Evolutionary conservation across 2,329 filamentous ascomycete genomes (phyloP).

Genomic region (Fusarium bulbicola): DNA sequence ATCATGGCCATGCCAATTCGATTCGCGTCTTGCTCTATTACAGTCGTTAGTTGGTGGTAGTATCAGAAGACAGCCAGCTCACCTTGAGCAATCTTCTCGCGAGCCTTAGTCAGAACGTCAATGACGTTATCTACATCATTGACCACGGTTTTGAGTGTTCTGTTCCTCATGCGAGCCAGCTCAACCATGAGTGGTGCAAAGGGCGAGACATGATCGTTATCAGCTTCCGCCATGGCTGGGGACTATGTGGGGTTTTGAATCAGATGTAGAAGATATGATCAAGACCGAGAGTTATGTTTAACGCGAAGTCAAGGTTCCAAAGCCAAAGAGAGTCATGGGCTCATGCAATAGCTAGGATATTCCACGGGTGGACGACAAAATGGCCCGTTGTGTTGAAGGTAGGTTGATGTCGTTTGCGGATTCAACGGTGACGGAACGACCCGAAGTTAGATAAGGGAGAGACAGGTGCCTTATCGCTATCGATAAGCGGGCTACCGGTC

Average conservation of each 20-base stretch:
- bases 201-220: conserved; percentile 52
- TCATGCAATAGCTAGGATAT: conserved; percentile 4
- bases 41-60: conserved; percentile 20
- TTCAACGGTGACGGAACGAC: conserved; percentile 20
- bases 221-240: conserved; percentile 47
- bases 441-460: conserved; percentile 24
- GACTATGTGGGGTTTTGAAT: neutral
- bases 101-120: conserved; percentile 75
- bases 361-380: conserved; percentile 7
- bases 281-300: neutral
- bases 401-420: conserved; percentile 35
- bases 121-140: conserved; percentile 86
- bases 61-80: neutral
- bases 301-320: neutral
- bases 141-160: conserved; percentile 74
- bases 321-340: neutral
- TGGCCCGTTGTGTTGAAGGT: conserved; percentile 13
- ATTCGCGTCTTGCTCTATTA: conserved; percentile 53
- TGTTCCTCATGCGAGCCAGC: conserved; percentile 75
- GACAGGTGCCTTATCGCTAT: conserved; percentile 21
- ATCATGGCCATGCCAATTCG: conserved; percentile 78
- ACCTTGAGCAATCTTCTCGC: conserved; percentile 79
- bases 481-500: conserved; percentile 30
- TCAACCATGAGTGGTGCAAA: conserved; percentile 73
- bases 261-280: neutral